Conservation (phyloP, 2,329 filamentous ascomycete species). For the Diaporthe citri region DNA sequence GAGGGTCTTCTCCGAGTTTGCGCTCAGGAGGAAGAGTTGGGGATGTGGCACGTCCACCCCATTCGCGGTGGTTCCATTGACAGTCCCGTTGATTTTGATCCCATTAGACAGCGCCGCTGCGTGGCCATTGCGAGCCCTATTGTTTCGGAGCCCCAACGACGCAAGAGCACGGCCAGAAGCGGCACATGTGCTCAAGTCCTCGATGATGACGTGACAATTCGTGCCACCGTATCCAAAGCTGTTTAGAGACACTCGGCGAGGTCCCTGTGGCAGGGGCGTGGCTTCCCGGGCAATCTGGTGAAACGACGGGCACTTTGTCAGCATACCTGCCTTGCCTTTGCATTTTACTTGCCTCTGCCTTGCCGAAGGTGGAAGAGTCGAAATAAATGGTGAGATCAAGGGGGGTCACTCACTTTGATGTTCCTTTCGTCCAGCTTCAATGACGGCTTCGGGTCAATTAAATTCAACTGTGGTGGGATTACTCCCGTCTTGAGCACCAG, state of each 20-base stretch:
- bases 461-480: slow-evolving; percentile 41
- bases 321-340: neutral
- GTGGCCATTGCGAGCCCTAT: neutral
- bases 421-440: slow-evolving; percentile 36
- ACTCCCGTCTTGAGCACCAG: slow-evolving; percentile 39
- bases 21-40: slow-evolving; percentile 6
- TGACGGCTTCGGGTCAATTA: slow-evolving; percentile 38
- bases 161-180: neutral
- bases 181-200: slow-evolving; percentile 36
- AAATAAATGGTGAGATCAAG: neutral
- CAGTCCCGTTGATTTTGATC: neutral
- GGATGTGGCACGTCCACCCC: no score
- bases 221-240: slow-evolving; percentile 61
- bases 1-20: slow-evolving; percentile 9
- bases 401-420: slow-evolving; percentile 21
- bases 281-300: slow-evolving; percentile 32
- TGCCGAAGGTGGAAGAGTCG: neutral
- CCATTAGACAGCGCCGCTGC: neutral
- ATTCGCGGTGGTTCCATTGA: neutral
- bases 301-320: neutral
- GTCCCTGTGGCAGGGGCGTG: slow-evolving; percentile 33
- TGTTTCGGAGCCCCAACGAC: neutral
- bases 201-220: slow-evolving; percentile 58
- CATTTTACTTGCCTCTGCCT: neutral
- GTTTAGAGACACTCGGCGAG: slow-evolving; percentile 48